Evolutionary conservation across 2,329 filamentous ascomycete species (phyloP).

Genomic region (Diaporthe helianthi): DNA sequence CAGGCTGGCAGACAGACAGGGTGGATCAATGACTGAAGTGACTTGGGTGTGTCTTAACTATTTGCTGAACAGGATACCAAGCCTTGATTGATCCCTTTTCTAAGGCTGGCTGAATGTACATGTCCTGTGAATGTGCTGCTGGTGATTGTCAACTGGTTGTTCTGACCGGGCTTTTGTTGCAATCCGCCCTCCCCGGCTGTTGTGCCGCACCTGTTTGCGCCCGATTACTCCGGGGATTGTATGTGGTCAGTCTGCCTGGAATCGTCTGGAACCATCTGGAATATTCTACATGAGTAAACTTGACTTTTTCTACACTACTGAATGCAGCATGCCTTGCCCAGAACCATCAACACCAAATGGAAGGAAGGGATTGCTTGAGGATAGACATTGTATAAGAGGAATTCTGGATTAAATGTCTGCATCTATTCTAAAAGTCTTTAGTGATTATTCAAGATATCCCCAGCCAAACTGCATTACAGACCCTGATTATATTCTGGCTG

Average conservation of each 20-base stretch:
- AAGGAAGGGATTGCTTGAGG: background rate
- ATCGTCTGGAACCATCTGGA: background rate
- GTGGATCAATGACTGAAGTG: background rate
- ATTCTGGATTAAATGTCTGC: background rate
- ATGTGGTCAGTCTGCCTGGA: background rate
- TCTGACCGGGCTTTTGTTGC: background rate
- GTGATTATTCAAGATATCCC: background rate
- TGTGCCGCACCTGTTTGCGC: constrained; percentile 4
- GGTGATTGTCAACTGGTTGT: background rate
- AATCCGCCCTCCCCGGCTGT: no score
- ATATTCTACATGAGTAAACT: background rate
- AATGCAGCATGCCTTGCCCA: background rate
- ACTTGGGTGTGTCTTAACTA: background rate
- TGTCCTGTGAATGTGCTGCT: background rate
- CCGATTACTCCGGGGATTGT: background rate
- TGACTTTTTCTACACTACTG: background rate
- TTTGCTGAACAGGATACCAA: background rate
- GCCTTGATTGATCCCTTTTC: background rate
- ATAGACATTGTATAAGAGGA: background rate
- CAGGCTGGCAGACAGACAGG: background rate
- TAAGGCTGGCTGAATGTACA: background rate
- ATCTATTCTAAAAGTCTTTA: background rate
- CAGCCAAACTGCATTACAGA: no score
- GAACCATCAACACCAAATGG: background rate
- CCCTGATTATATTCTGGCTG: background rate